Conservation (phyloP, 345 rosid species). For the Lepidium africanum region DNA sequence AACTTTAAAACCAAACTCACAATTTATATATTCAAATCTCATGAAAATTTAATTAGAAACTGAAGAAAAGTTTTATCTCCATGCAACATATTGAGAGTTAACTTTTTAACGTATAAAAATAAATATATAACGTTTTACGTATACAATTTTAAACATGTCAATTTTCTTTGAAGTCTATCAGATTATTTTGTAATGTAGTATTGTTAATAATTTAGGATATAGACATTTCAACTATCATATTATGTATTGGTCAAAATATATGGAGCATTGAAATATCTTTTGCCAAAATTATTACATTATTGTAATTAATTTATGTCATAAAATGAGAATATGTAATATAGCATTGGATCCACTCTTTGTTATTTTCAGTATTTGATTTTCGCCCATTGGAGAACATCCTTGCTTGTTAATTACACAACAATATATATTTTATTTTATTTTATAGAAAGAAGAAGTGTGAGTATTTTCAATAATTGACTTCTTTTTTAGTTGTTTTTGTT, state of each 20-base stretch:
- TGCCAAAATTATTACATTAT: background rate
- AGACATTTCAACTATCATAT: background rate
- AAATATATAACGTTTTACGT: background rate
- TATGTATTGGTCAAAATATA: background rate
- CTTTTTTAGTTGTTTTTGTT: background rate
- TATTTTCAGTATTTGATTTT: background rate
- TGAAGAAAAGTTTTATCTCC: background rate
- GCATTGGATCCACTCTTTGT: background rate
- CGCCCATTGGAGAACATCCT: background rate
- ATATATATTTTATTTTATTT: background rate
- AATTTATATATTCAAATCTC: background rate
- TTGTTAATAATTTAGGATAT: background rate
- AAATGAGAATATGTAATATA: background rate
- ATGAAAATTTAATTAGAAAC: background rate
- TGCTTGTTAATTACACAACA: conserved; percentile 17
- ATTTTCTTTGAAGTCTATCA: background rate
- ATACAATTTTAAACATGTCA: background rate
- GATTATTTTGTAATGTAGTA: background rate
- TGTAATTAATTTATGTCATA: background rate
- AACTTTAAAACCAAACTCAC: conserved; percentile 1
- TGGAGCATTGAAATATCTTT: background rate
- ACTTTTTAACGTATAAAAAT: background rate
- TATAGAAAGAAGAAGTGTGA: background rate
- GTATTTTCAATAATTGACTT: background rate
- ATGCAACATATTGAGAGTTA: background rate